phyloP scores from a whole-genome alignment of 805 yeast species.

The Candida incommunis region DNA sequence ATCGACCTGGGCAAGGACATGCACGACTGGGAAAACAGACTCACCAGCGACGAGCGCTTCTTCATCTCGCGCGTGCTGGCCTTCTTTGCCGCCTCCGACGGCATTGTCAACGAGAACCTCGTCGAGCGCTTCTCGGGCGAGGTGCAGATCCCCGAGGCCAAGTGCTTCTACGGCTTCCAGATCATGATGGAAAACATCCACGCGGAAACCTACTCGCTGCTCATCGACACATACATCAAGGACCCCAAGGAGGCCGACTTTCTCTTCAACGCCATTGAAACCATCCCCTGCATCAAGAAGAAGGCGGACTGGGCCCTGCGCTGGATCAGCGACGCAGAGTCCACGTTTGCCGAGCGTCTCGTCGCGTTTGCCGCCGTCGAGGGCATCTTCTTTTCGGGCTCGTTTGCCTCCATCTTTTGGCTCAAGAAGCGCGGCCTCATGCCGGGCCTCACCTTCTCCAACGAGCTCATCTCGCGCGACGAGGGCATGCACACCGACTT shows the following conservation, averaged over 20 bases:
- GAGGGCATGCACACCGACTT: conserved; percentile 98
- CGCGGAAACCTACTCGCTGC: conserved; percentile 89
- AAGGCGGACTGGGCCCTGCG: conserved; percentile 98
- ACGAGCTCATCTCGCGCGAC: conserved; percentile 94
- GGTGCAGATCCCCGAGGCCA: conserved; percentile 95
- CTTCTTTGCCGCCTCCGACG: conserved; percentile 97
- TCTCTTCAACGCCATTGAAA: conserved; percentile 90
- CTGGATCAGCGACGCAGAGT: conserved; percentile 85
- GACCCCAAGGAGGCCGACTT: conserved; percentile 88
- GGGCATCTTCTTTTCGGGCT: conserved; percentile 97
- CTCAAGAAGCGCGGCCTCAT: conserved; percentile 95
- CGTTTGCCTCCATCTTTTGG: conserved; percentile 98
- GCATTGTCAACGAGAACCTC: conserved; percentile 93
- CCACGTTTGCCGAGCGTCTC: conserved; percentile 86
- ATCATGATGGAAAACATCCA: conserved; percentile 99
- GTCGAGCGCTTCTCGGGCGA: conserved; percentile 96
- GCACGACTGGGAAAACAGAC: conserved; percentile 80
- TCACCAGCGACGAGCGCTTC: conserved; percentile 84
- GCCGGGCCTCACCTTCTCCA: conserved; percentile 98
- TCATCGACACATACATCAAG: conserved; percentile 89
- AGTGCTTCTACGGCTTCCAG: conserved; percentile 98
- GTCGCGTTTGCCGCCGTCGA: conserved; percentile 98
- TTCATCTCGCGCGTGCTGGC: conserved; percentile 89
- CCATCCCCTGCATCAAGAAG: conserved; percentile 89
- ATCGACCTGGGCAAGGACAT: conserved; percentile 87